Conservation (phyloP, 306 rosid species). For the Sesbania bispinosa region DNA sequence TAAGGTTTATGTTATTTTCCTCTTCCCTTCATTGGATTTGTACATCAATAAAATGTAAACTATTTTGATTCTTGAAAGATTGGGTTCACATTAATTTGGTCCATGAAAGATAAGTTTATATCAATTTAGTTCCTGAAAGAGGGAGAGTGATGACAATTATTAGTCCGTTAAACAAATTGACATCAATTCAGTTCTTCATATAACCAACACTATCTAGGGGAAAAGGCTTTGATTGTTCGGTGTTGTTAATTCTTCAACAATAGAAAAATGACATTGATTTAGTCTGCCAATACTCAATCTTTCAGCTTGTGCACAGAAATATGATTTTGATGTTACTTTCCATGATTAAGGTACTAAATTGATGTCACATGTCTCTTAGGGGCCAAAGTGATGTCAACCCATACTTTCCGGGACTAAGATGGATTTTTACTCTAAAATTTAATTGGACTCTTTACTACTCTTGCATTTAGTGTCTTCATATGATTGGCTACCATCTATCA, state of each 20-base stretch:
- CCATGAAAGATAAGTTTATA: background rate
- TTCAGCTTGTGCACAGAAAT: background rate
- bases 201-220: background rate
- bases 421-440: background rate
- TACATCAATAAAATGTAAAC: background rate
- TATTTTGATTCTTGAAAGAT: background rate
- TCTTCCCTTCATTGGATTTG: background rate
- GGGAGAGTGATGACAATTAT: background rate
- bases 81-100: background rate
- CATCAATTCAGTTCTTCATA: background rate
- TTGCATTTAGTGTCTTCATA: conserved; percentile 3
- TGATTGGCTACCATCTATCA: background rate
- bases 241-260: background rate
- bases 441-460: background rate
- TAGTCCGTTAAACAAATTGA: background rate
- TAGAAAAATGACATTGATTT: background rate
- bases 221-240: background rate
- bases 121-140: background rate
- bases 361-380: background rate
- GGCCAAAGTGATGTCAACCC: background rate
- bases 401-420: background rate
- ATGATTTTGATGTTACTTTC: background rate
- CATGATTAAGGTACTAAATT: background rate
- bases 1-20: background rate
- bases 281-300: background rate